Base-by-base conservation (phyloP, 106 monocot genomes). In the Triglochin maritima region DNA sequence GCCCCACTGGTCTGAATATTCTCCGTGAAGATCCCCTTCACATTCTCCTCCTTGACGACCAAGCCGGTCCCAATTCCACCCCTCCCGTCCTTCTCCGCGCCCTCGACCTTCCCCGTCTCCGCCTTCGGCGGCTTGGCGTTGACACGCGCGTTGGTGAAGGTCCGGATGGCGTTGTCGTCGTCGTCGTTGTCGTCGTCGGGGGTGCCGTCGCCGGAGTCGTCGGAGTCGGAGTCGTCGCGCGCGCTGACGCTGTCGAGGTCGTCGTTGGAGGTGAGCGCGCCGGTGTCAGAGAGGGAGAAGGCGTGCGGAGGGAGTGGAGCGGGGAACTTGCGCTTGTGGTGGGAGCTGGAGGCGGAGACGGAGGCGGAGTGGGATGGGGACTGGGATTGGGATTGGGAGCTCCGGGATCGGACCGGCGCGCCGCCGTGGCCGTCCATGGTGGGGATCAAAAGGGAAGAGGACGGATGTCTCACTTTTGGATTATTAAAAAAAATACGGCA, bases 1-100 rank as follows among this genome's bases (percentile, higher is more conserved):
- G 98, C 88, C 17, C 98, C 98, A 47, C 92, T 92, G 1, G 92
- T 83, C 77, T 99, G 98, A 57, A 99, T 82, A 71, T 92, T 99
- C 52, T 99, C 98, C 4, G 98, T 99, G 61, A 99, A 99, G 49
- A 99, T 84, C 57, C 92, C 92, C 73, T 92, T 99, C 60, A 72
- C 87, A 0, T 77, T 63, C 10, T 95, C 94, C 69, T 95, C 94
- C 76, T 95, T 95, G 70, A 85, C 87, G 45, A 80, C 75, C 9
- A 84, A 77, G 6, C 88, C 88, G 0, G 90, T 69, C 50, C 29
- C 15, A 7, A 58, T 8, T 42, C 74, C 47, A 29, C 51, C 49
- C n/a, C 56, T 43, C 4, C 44, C 58, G 15, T 77, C 81, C 49
- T 81, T 76, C 49, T 10, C 74, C 1, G 46, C 58, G 16, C 54